Base-by-base conservation (phyloP, 139 green algal genomes). In the Astrephomene gubernaculifera region DNA sequence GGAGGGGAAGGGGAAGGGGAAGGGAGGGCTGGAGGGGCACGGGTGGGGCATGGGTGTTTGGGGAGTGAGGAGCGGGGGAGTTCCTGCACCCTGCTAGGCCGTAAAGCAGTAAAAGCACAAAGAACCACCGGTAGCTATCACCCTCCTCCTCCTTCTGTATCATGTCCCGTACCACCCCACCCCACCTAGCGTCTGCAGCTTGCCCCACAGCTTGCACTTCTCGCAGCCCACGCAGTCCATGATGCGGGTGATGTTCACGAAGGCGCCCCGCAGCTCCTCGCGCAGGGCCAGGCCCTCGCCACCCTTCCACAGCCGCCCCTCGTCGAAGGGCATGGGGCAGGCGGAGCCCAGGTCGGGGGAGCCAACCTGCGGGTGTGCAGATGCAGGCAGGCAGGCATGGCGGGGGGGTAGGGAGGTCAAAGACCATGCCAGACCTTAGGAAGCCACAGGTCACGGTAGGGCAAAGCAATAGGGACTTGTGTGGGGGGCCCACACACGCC, bases 151-250 rank as follows among this genome's bases (percentile, higher is more conserved):
- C n/a, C n/a, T n/a, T n/a, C n/a, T n/a, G n/a, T n/a, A n/a, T n/a
- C n/a, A n/a, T n/a, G n/a, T n/a, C n/a, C n/a, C n/a, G 12, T 57
- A 35, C 57, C 57, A 29, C 57, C 19, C 19, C 74, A 14, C 10
- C 36, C 33, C 84, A 92, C 94, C 97, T 49, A 99, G 89, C 31
- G 98, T 94, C 90, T 99, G 97, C 82, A 99, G 93, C 94, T 99
- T 99, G 81, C 97, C 97, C 97, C 97, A 99, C 61, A 99, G 94
- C 92, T 98, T 99, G 95, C 97, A 99, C 87, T 99, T 99, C 85
- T 99, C 96, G 83, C 97, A 99, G 29, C 97, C 96, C 41, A 99
- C 96, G 87, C 97, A 99, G 93, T 99, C 97, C 97, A 99, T 99
- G 70, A 98, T 92, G 27, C 75, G 89, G 24, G 95, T 98, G 87